Conservation (phyloP, 805 yeast genomes). For the Wickerhamiella hasegawae region DNA sequence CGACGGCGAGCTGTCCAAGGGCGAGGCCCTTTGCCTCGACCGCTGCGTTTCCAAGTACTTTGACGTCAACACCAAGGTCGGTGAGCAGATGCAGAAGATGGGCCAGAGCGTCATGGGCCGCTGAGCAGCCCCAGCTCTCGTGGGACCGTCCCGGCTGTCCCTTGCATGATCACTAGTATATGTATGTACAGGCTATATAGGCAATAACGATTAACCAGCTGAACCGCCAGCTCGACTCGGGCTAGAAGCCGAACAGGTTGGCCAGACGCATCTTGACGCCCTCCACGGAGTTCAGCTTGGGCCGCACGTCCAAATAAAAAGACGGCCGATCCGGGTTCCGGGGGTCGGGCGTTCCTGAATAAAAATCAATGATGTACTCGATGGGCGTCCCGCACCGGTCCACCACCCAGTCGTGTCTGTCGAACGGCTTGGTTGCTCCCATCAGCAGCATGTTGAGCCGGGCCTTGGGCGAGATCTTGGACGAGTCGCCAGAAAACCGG, state of each 20-base stretch:
- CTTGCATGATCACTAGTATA: too few relatives aligned
- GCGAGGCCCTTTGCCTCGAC: slow-evolving; percentile 77
- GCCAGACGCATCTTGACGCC: slow-evolving; percentile 58
- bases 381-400: slow-evolving; percentile 69
- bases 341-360: slow-evolving; percentile 40
- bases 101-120: slow-evolving; percentile 15
- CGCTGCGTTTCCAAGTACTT: slow-evolving; percentile 93
- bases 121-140: too few relatives aligned
- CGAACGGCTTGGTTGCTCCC: slow-evolving; percentile 74
- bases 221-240: too few relatives aligned
- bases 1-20: slow-evolving; percentile 62
- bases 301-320: slow-evolving; percentile 79
- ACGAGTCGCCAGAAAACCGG: slow-evolving; percentile 78
- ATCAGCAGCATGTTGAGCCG: slow-evolving; percentile 39
- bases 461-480: slow-evolving; percentile 79
- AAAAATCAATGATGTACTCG: slow-evolving; percentile 89
- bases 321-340: slow-evolving; percentile 33
- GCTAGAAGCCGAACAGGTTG: slow-evolving; percentile 30
- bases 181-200: too few relatives aligned
- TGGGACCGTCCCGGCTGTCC: too few relatives aligned
- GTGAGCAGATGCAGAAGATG: slow-evolving; percentile 36
- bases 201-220: too few relatives aligned
- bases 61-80: slow-evolving; percentile 86
- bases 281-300: slow-evolving; percentile 68
- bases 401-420: slow-evolving; percentile 89